Conservation (phyloP, 169 alveolate species). For the Plasmodium knowlesi region DNA sequence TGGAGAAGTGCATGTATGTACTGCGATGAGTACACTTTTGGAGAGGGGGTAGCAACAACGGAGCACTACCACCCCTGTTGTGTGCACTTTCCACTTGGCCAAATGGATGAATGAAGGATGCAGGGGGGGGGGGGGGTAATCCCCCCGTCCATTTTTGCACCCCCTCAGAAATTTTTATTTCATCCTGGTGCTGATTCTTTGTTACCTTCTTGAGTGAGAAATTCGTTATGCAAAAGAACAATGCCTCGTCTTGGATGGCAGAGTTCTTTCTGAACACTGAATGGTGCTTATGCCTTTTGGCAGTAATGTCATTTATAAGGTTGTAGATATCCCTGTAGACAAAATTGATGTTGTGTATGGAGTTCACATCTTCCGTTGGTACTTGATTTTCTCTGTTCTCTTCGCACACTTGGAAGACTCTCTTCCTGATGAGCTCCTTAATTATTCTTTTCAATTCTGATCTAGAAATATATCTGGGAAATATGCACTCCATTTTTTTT, state of each 20-base stretch:
- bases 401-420: slow-evolving; percentile 76
- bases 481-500: slow-evolving; percentile 77
- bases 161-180: not conserved
- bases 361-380: slow-evolving; percentile 4
- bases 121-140: not conserved
- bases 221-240: slow-evolving; percentile 32
- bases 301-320: slow-evolving; percentile 7
- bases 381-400: not conserved
- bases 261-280: slow-evolving; percentile 16
- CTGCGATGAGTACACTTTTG: not conserved
- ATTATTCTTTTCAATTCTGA: slow-evolving; percentile 72
- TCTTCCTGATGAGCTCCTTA: slow-evolving; percentile 61
- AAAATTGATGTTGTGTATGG: slow-evolving; percentile 62
- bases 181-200: not conserved
- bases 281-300: not conserved
- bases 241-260: slow-evolving; percentile 10
- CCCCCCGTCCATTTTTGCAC: not conserved
- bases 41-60: not conserved
- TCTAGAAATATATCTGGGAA: slow-evolving; percentile 77
- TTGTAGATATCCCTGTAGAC: slow-evolving; percentile 45
- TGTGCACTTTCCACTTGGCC: not conserved
- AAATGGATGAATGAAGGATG: too few species aligned
- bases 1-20: not conserved
- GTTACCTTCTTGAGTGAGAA: slow-evolving; percentile 49
- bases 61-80: not conserved